Percentiles rank a stretch among this genome's conserved stretches.
Evolutionary conservation across 441 rosid genomes (phyloP).

Genomic region (Pelargonium citronellum): DNA sequence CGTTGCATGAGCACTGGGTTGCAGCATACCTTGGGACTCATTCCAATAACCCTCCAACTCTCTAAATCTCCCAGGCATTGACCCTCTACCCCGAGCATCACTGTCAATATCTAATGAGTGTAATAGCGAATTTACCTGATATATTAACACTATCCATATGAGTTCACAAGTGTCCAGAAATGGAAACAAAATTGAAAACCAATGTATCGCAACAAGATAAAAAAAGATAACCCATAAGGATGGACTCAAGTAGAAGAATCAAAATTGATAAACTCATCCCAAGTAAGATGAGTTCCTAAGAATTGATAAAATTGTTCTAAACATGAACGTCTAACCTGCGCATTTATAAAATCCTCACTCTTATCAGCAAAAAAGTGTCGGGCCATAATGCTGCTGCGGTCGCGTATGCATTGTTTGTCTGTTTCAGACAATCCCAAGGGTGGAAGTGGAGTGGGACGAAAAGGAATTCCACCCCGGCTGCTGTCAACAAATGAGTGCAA

Average conservation of each 20-base stretch:
- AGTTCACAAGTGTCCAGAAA: neutral
- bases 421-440: conserved; percentile 72
- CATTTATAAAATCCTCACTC: conserved; percentile 79
- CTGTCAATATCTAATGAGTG: conserved; percentile 82
- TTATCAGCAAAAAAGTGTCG: conserved; percentile 84
- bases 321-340: conserved; percentile 49
- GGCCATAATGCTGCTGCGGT: conserved; percentile 96
- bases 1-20: conserved; percentile 52
- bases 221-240: neutral
- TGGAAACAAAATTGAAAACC: neutral
- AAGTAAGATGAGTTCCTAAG: neutral
- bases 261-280: neutral
- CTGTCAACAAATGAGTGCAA: conserved; percentile 91
- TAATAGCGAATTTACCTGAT: conserved; percentile 77
- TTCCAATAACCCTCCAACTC: conserved; percentile 91
- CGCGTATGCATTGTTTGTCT: conserved; percentile 93
- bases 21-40: conserved; percentile 77
- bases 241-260: conserved; percentile 1
- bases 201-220: neutral
- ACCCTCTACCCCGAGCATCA: conserved; percentile 60
- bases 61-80: conserved; percentile 60
- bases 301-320: neutral
- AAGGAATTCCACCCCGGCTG: conserved; percentile 75
- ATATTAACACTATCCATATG: conserved; percentile 14
- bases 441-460: conserved; percentile 76